A percentile compares a stretch with the other conserved stretches of the same genome.
Evolutionary conservation across 2,329 filamentous ascomycete species (phyloP).

Genomic region (Curvularia hawaiiensis): DNA sequence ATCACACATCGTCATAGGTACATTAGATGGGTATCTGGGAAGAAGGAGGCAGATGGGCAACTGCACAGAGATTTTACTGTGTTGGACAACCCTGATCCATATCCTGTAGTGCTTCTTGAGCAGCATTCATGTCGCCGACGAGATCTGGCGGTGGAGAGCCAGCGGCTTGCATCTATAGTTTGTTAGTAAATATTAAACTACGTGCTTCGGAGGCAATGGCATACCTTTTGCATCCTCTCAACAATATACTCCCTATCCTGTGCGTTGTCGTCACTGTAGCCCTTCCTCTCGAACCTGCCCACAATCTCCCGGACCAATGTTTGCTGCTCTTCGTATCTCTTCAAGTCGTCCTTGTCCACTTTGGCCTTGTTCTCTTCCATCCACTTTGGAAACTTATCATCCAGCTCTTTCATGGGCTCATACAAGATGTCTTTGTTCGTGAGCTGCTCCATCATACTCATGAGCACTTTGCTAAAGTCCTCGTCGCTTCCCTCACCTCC

Average conservation of each 20-base stretch:
- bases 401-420: slow-evolving; percentile 96
- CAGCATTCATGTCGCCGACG: slow-evolving; percentile 85
- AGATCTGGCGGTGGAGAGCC: slow-evolving; percentile 90
- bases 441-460: slow-evolving; percentile 98
- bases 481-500: slow-evolving; percentile 69
- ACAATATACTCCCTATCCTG: slow-evolving; percentile 90
- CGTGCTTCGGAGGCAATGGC: background rate
- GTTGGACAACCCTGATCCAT: slow-evolving; percentile 66
- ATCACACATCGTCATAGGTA: background rate
- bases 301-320: slow-evolving; percentile 84
- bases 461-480: slow-evolving; percentile 91
- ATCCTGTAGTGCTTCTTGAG: slow-evolving; percentile 68
- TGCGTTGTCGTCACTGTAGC: slow-evolving; percentile 81
- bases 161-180: slow-evolving; percentile 86
- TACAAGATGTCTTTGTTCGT: slow-evolving; percentile 98
- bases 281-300: slow-evolving; percentile 79
- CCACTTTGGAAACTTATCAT: slow-evolving; percentile 92
- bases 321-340: slow-evolving; percentile 82
- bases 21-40: slow-evolving; percentile 32
- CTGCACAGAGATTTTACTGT: slow-evolving; percentile 52
- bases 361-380: slow-evolving; percentile 76
- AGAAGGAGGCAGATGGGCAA: slow-evolving; percentile 8
- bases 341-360: slow-evolving; percentile 70
- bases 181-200: background rate
- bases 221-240: slow-evolving; percentile 95